These are phyloP conservation scores for Penicillium crystallinum DNA, from an alignment of 495 filamentous ascomycete genomes.

Conservation along the genomic window DNA sequence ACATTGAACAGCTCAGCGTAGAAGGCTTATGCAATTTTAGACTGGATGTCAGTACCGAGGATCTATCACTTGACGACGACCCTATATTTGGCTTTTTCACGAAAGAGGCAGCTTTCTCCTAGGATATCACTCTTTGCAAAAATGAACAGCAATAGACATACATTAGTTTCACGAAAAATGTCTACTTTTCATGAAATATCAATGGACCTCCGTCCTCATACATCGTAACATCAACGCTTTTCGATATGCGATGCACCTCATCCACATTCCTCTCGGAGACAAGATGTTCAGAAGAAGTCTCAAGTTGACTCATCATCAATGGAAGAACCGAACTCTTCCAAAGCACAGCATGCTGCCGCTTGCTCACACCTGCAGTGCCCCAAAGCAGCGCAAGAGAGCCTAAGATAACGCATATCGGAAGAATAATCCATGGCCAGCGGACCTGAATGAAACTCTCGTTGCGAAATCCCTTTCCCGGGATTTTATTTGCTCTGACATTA, in stretches of 20 bases:
- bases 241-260: neutral
- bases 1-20: no score
- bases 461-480: neutral
- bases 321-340: neutral
- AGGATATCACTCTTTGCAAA: no score
- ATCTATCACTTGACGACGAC: no score
- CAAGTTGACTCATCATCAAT: neutral
- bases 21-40: no score
- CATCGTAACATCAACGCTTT: neutral
- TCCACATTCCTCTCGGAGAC: neutral
- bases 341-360: neutral
- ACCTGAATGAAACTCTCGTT: slow-evolving; percentile 1
- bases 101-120: no score
- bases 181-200: neutral
- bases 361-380: neutral
- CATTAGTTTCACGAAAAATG: no score
- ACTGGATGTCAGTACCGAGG: no score
- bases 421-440: slow-evolving; percentile 7
- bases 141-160: no score
- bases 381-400: neutral
- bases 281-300: neutral
- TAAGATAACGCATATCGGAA: neutral
- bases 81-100: no score
- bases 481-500: neutral
- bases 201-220: neutral